Evolutionary conservation across 2,329 filamentous ascomycete species (phyloP).

Genomic region (Sphaerulina populicola): DNA sequence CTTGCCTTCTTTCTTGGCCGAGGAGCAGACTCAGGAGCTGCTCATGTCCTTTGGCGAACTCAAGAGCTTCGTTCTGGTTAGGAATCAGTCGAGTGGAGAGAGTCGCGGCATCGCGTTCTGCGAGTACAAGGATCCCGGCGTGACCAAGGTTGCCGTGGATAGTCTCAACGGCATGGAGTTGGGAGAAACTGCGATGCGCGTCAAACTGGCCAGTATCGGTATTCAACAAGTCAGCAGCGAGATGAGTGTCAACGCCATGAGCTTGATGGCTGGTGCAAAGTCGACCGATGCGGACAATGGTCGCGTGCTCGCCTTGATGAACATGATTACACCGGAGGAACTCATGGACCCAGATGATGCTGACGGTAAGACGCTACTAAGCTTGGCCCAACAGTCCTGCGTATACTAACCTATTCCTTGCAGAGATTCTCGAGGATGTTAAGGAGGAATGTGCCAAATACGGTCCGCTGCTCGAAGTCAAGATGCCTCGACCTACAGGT

Average conservation of each 20-base stretch:
- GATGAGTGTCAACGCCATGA: constrained; percentile 96
- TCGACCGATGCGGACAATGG: constrained; percentile 71
- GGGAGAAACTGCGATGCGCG: constrained; percentile 75
- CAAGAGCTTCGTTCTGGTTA: constrained; percentile 83
- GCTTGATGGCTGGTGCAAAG: constrained; percentile 80
- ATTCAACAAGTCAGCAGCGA: constrained; percentile 91
- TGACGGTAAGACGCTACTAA: constrained; percentile 55
- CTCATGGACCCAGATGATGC: constrained; percentile 91
- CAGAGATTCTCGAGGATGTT: constrained; percentile 95
- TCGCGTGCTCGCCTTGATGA: constrained; percentile 82
- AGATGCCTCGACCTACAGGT: constrained; percentile 79
- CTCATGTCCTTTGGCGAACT: constrained; percentile 85
- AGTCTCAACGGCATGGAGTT: constrained; percentile 90
- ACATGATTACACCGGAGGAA: constrained; percentile 97
- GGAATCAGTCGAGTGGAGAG: constrained; percentile 75
- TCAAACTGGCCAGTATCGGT: constrained; percentile 82
- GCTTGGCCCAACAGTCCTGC: not conserved
- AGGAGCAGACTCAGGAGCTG: constrained; percentile 86
- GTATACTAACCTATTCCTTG: not conserved
- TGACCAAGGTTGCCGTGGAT: constrained; percentile 79
- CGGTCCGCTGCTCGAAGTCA: constrained; percentile 75
- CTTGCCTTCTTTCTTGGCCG: constrained; percentile 76
- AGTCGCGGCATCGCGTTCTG: constrained; percentile 86
- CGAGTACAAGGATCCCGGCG: constrained; percentile 72
- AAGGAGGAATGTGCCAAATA: constrained; percentile 89